Conservation (phyloP, 2,329 filamentous ascomycete species). For the Fusarium siculi region DNA sequence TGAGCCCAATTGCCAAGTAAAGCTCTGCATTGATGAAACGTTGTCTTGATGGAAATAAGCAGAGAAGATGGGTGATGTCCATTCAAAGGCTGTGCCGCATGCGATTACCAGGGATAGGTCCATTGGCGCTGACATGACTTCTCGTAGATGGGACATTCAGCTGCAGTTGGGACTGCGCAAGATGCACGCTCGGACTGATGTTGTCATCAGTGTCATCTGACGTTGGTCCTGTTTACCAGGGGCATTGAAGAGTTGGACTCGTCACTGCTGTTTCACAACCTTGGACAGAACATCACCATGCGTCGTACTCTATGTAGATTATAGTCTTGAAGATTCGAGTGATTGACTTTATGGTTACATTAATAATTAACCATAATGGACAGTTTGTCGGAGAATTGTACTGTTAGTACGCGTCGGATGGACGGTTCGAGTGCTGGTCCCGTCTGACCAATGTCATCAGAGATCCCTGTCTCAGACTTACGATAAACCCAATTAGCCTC, state of each 20-base stretch:
- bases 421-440: neutral
- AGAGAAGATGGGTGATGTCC: neutral
- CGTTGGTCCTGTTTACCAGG: neutral
- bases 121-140: neutral
- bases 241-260: neutral
- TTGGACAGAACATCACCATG: neutral
- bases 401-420: neutral
- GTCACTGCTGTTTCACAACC: neutral
- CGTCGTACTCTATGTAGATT: accelerated
- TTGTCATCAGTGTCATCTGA: neutral
- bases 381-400: neutral
- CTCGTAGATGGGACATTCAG: neutral
- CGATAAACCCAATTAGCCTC: neutral
- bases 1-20: neutral
- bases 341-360: too few species aligned
- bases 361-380: neutral
- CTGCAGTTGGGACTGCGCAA: neutral
- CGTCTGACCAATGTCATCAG: neutral
- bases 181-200: neutral
- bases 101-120: too few species aligned
- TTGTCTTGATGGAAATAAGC: neutral
- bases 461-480: neutral
- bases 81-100: neutral
- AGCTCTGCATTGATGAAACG: neutral
- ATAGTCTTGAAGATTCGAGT: accelerated